Evolutionary conservation across 441 rosid genomes (phyloP), one percentile per base, ranked within the genome.

Genomic region (Erodium chrysanthum): DNA sequence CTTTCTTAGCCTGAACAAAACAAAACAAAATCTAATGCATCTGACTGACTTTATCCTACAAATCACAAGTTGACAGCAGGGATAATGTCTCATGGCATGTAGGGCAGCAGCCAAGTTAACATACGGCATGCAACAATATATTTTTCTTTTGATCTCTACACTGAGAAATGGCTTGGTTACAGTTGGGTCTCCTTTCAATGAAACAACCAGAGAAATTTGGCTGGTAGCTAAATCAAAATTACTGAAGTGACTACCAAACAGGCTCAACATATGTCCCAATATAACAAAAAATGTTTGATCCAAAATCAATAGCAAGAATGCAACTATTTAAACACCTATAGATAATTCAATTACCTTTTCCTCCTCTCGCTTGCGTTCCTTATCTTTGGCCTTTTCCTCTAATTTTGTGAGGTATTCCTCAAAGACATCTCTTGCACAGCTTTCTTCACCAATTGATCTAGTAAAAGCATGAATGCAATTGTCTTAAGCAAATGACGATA

Each of bases 331-430:
- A 56, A 56, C 29, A 66, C 9, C 33, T 59, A 56, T 12, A 31
- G 50, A 61, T 67, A 18, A 52, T 27, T 35, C 5, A 29, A 33
- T 12, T 75, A 91, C 96, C 97, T 92, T 95, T 73, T 91, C 99
- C 76, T 95, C 97, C 78, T 90, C 96, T 21, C 96, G 89, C 71
- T 83, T 92, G 44, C 95, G 92, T 68, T 90, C 99, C 78, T 92
- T 95, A 71, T 95, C 97, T 78, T 86, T 95, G 35, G 95, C 90
- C 80, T 86, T 92, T 79, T 94, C 97, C 68, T 76, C 87, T 70
- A 95, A 79, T 75, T 84, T 80, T 29, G 80, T 73, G 69, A 85
- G 71, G 76, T 88, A 88, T 68, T 95, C 97, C 83, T 90, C 96
- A 71, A 90, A 95, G 52, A 85, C 78, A 78, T 86, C 95, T 78